A percentile compares a stretch with the other conserved stretches of the same genome.
phyloP scores from a whole-genome alignment of 768 basidiomycete genomes.

The Rhodocollybia butyracea region DNA sequence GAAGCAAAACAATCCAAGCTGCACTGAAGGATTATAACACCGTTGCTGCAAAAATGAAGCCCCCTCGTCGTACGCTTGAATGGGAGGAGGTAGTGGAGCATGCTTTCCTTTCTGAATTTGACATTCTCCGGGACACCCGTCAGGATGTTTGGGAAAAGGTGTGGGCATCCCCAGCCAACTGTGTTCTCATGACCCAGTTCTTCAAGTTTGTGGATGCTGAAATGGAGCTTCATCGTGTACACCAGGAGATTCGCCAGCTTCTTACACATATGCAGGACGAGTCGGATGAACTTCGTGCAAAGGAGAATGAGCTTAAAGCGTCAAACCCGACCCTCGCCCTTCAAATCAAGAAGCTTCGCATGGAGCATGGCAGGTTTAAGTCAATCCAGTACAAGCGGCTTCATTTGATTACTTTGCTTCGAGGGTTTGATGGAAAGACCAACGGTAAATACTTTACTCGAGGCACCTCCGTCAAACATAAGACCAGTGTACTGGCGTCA shows the following conservation, averaged over 20 bases:
- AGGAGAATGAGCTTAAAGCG: background rate
- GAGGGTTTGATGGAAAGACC: no score
- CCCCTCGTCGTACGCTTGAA: constrained; percentile 11
- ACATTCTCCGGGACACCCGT: constrained; percentile 20
- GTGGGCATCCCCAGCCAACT: constrained; percentile 18
- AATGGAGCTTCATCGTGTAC: constrained; percentile 18
- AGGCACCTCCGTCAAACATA: no score
- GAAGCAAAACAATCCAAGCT: constrained; percentile 19
- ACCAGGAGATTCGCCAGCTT: constrained; percentile 19
- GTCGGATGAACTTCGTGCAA: background rate
- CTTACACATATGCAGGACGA: constrained; percentile 17
- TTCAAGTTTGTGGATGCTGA: constrained; percentile 14
- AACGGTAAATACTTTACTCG: no score
- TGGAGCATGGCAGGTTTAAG: no score
- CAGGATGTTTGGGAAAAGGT: constrained; percentile 16
- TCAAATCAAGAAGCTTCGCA: no score
- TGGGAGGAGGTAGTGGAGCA: constrained; percentile 20
- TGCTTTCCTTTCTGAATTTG: constrained; percentile 16
- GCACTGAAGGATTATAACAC: constrained; percentile 22
- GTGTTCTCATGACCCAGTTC: constrained; percentile 4
- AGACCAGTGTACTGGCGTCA: no score
- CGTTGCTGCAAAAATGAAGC: constrained; percentile 16
- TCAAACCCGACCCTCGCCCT: background rate
- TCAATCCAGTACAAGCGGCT: background rate
- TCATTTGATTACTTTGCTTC: no score